Base-by-base conservation (phyloP, 1,139 yeast species). In the Kluyveromyces marxianus region DNA sequence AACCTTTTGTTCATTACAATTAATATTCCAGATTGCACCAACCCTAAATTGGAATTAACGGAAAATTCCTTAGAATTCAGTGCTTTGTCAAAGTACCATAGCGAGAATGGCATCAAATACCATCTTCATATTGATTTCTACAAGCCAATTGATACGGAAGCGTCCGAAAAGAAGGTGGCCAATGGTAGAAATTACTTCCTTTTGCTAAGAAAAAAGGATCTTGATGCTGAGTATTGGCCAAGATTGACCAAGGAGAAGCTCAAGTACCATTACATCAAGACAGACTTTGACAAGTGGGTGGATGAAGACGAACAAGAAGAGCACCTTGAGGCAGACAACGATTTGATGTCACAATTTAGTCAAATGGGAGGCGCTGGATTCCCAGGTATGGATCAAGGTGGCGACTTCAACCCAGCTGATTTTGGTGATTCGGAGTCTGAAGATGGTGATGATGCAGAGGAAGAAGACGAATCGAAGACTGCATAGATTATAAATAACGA, bases 221-320 rank as follows among this genome's bases (percentile, higher is more conserved):
- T 52, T 63, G 74, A 42, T 68, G 79, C 72, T 50, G 97, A 89
- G 62, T 90, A 72, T 73, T 94, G 97, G 98, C 97, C 90, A 63
- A 79, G 95, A 67, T 76, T 85, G 66, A 84, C 83, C 53, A 86
- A 81, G 70, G 87, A 78, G 60, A 85, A 81, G 70, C 72, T 74
- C 57, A 84, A 76, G 63, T 75, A 72, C 54, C 83, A 78, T 56
- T 87, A 77, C 67, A 79, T 92, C 65, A 85, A 87, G 72, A 92
- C 98, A 14, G 98, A 92, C 65, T 92, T 92, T 62, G 96, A 90
- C 71, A 86, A 83, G 68, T 92, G 98, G 98, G 94, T 84, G 39
- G 96, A 88, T 63, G 95, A 88, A 71, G 96, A 89, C 60, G 96
- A 88, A 68, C 96, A 87, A 68, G 88, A 85, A 40, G 87, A 77